Conservation (phyloP, 228 moss, liverwort and hornwort genomes). For the Sphagnum fallax region DNA sequence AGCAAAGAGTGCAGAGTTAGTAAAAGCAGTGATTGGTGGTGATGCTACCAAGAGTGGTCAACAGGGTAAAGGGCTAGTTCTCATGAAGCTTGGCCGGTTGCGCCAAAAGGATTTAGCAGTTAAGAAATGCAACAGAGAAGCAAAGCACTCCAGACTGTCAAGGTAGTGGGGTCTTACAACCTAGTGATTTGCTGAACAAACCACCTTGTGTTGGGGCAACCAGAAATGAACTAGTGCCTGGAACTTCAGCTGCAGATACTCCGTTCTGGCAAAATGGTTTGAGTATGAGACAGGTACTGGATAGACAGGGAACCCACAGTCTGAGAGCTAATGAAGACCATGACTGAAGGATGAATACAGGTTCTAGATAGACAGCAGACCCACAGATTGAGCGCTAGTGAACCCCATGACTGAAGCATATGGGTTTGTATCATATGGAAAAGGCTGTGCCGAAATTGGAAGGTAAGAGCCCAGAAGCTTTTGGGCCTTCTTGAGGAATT, state of each 20-base stretch:
- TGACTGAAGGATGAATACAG: no score
- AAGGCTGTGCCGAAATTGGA: no score
- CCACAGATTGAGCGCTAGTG: no score
- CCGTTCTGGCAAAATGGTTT: constrained; percentile 12
- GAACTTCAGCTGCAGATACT: constrained; percentile 1
- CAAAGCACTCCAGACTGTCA: not conserved
- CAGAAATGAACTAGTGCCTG: not conserved
- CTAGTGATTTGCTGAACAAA: constrained; percentile 5
- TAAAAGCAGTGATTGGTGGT: not conserved
- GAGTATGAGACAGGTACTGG: constrained; percentile 29
- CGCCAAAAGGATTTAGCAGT: constrained; percentile 14
- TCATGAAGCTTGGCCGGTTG: constrained; percentile 21
- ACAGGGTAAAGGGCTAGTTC: constrained; percentile 18
- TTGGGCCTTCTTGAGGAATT: no score
- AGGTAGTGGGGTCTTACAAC: not conserved
- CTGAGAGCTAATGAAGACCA: no score
- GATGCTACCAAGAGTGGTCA: constrained; percentile 7
- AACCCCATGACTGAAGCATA: no score
- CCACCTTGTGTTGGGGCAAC: not conserved
- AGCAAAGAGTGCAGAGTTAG: constrained; percentile 11
- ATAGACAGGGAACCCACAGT: constrained; percentile 1
- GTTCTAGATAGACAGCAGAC: no score
- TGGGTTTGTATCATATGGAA: no score
- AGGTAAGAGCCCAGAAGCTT: no score
- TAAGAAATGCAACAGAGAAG: constrained; percentile 2